Percentiles rank a stretch among this genome's conserved stretches.
These are phyloP conservation scores for Colletotrichum australisinense DNA, from an alignment of 2,329 filamentous ascomycete species.

Conservation along the genomic window DNA sequence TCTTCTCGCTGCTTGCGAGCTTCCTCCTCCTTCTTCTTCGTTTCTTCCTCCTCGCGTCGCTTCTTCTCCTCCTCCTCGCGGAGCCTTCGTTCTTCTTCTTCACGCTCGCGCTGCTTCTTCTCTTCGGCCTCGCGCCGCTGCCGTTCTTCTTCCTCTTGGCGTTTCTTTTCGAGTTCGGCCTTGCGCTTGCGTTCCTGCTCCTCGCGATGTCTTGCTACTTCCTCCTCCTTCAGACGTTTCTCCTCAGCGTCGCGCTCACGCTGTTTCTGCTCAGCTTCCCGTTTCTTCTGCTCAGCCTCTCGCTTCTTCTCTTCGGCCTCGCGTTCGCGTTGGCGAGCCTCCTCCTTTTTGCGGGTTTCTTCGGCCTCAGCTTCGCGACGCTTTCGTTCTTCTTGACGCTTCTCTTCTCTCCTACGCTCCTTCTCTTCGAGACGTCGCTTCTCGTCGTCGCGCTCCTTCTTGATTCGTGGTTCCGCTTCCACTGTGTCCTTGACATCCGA, in stretches of 20 bases:
- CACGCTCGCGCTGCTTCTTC: conserved; percentile 41
- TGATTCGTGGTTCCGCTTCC: conserved; percentile 43
- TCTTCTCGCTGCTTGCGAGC: conserved; percentile 54
- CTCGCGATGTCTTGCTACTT: conserved; percentile 43
- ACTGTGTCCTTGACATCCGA: conserved; percentile 44
- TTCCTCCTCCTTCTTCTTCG: conserved; percentile 50
- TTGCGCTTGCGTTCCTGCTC: conserved; percentile 46
- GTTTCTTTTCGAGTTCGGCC: conserved; percentile 40
- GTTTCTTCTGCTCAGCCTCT: conserved; percentile 36
- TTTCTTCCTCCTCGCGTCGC: conserved; percentile 51
- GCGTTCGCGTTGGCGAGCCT: conserved; percentile 27
- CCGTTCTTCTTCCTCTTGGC: conserved; percentile 38
- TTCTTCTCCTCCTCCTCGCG: conserved; percentile 52
- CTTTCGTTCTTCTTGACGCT: conserved; percentile 38
- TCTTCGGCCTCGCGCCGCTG: conserved; percentile 40
- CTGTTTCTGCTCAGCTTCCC: conserved; percentile 46
- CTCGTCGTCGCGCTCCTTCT: conserved; percentile 51
- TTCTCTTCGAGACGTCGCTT: conserved; percentile 46
- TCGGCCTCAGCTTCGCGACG: conserved; percentile 47
- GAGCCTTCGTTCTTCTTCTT: conserved; percentile 43
- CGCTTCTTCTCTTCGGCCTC: conserved; percentile 34
- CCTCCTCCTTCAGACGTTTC: conserved; percentile 45
- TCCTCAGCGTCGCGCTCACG: conserved; percentile 52
- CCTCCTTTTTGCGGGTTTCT: conserved; percentile 46
- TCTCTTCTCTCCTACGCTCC: conserved; percentile 37